These are phyloP conservation scores for Neurospora sublineolata DNA, from an alignment of 495 filamentous ascomycete species.

Conservation along the genomic window DNA sequence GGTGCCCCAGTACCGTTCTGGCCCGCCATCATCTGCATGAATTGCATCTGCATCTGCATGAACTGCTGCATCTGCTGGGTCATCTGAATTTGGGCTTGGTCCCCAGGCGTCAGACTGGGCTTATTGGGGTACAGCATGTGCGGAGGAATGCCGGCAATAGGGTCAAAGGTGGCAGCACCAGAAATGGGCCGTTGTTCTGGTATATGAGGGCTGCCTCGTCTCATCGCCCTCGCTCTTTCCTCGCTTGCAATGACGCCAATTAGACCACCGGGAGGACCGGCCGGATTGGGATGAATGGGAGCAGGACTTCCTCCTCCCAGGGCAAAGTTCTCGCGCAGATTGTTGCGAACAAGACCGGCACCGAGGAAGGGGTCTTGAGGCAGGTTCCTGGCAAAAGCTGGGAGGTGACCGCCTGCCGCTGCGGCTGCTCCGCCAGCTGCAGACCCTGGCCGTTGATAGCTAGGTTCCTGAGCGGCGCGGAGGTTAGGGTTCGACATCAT, in stretches of 20 bases:
- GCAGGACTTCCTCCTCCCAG: conserved; percentile 52
- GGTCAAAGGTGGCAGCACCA: conserved; percentile 25
- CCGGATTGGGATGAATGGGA: conserved; percentile 12
- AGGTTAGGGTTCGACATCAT: conserved; percentile 56
- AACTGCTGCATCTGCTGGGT: conserved; percentile 79
- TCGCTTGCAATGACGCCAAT: conserved; percentile 86
- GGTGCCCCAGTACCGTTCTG: conserved; percentile 23
- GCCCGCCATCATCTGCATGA: conserved; percentile 67
- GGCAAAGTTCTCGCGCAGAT: conserved; percentile 66
- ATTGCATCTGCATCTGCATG: conserved; percentile 91
- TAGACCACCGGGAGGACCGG: conserved; percentile 53
- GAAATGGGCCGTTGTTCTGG: conserved; percentile 23
- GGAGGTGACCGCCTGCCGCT: conserved; percentile 30
- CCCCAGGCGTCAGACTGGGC: conserved; percentile 43
- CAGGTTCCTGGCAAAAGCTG: conserved; percentile 76
- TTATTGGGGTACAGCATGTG: conserved; percentile 39
- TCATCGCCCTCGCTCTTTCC: conserved; percentile 64
- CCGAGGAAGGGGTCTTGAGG: conserved; percentile 86
- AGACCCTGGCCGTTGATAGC: conserved; percentile 25
- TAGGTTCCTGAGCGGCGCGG: conserved; percentile 33
- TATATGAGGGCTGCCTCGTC: conserved; percentile 65
- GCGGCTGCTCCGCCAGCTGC: conserved; percentile 15
- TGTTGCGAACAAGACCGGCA: conserved; percentile 61
- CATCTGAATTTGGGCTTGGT: conserved; percentile 73
- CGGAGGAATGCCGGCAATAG: conserved; percentile 32